These are phyloP conservation scores for Termitomyces sp. DNA, from an alignment of 768 basidiomycete species.

Conservation along the genomic window DNA sequence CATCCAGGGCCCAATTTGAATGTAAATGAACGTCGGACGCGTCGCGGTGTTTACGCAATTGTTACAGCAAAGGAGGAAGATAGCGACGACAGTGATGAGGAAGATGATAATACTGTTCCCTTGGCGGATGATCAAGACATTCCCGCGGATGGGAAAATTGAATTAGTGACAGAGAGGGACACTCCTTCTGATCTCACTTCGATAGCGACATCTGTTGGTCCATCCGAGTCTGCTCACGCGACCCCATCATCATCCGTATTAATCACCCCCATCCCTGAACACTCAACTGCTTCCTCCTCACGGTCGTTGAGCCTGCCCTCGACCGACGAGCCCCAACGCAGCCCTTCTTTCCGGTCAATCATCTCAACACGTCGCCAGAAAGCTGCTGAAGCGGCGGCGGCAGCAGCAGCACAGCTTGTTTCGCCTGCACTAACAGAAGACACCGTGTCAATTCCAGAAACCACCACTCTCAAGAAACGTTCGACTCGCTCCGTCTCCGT, in stretches of 20 bases:
- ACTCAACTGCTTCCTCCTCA: conserved; percentile 25
- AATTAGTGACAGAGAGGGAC: conserved; percentile 48
- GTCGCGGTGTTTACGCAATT: conserved; percentile 78
- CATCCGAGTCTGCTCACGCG: conserved; percentile 27
- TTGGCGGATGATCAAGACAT: conserved; percentile 44
- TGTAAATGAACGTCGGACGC: conserved; percentile 75
- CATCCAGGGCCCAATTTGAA: conserved; percentile 40
- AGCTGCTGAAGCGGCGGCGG: conserved; percentile 24
- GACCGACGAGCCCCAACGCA: conserved; percentile 27
- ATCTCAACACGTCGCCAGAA: conserved; percentile 61
- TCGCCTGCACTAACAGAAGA: conserved; percentile 49
- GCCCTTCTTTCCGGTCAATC: conserved; percentile 46
- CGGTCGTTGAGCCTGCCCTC: conserved; percentile 42
- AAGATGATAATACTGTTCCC: conserved; percentile 44
- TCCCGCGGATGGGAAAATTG: conserved; percentile 49
- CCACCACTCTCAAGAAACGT: conserved; percentile 25
- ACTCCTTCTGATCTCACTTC: conserved; percentile 44
- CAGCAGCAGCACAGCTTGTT: conserved; percentile 30
- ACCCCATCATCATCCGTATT: conserved; percentile 24
- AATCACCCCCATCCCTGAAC: conserved; percentile 29
- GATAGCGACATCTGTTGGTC: conserved; percentile 34
- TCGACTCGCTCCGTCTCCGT: conserved; percentile 31
- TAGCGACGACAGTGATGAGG: conserved; percentile 60
- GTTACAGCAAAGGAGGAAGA: conserved; percentile 56
- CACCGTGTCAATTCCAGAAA: conserved; percentile 30